These are phyloP conservation scores for Striga hermonthica DNA, from an alignment of 305 asterid genomes.

Conservation along the genomic window DNA sequence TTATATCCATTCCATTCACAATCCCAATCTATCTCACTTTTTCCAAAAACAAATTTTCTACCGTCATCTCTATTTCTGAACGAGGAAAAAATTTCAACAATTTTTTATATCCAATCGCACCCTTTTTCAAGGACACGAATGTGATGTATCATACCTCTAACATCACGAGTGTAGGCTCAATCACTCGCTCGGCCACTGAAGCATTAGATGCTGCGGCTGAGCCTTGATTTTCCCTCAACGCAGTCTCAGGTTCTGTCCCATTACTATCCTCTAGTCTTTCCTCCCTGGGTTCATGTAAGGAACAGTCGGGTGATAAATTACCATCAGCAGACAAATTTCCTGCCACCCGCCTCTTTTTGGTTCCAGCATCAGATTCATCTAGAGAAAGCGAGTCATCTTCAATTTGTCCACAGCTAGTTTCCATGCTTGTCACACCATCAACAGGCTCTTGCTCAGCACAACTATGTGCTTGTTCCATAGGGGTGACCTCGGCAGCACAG, in stretches of 20 bases:
- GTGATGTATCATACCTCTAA: conserved; percentile 66
- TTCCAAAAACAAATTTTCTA: no score
- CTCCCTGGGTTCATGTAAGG: conserved; percentile 63
- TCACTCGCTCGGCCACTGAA: conserved; percentile 84
- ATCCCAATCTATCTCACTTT: no score
- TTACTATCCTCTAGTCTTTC: conserved; percentile 53
- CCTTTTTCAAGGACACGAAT: neutral
- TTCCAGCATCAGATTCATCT: conserved; percentile 79
- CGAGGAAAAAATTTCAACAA: no score
- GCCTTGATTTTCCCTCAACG: conserved; percentile 61
- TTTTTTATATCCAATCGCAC: no score
- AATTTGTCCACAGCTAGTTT: conserved; percentile 65
- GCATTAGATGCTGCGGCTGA: conserved; percentile 74
- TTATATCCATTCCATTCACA: no score
- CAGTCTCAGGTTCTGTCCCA: conserved; percentile 50
- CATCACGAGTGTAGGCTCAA: conserved; percentile 98
- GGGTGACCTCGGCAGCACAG: conserved; percentile 46
- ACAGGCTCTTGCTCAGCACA: conserved; percentile 53
- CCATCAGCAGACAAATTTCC: conserved; percentile 72
- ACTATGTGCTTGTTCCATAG: conserved; percentile 62
- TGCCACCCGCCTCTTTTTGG: conserved; percentile 71
- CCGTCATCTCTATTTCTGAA: no score
- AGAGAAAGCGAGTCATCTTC: conserved; percentile 49
- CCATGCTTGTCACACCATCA: conserved; percentile 79
- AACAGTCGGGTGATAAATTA: conserved; percentile 46